Evolutionary conservation across 495 filamentous ascomycete genomes (phyloP), one percentile per base, ranked within the genome.

Genomic region (Penicillium soppii): DNA sequence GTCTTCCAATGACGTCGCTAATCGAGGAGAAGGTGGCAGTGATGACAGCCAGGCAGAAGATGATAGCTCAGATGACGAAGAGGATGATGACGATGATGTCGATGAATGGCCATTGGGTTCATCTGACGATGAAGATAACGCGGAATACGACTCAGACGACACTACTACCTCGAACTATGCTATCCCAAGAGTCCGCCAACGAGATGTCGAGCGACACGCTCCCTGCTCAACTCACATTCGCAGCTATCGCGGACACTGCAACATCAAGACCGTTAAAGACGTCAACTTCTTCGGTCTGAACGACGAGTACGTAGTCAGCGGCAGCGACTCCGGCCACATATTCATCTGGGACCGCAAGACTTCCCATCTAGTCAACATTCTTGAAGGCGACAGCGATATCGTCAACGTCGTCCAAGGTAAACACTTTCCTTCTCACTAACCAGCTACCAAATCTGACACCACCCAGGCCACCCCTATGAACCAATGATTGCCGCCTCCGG

Each of bases 231-330:
- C 81, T 3, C 81, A 86, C 49, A 86, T 78, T 1, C 73, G 76
- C 23, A 53, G 70, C 29, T 90, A 87, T 58, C 69, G 72, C 7
- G 86, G 86, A 17, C 87, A 89, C 61, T 88, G 85, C 70, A 90
- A 90, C 48, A 74, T 86, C 43, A 81, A 82, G 54, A 90, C 86
- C 0, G 84, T 89, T 44, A 90, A 90, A 55, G 87, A 90, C 63
- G 79, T 86, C 44, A 89, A 89, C 46, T 90, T 80, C 66, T 87
- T 82, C 46, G 87, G 87, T 0, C 65, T 87, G 42, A 67, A 88
- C 39, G 87, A 90, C 57, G 85, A 90, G 55, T 90, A 89, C 53
- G 85, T 90, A 3, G 84, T 89, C 10, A 84, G 80, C 43, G 87
- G 87, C 12, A 82, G 79, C 54, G 87, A 90, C 50, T 81, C 76